Conservation (phyloP, 139 green algal species). For the Chlamydomonas applanata region DNA sequence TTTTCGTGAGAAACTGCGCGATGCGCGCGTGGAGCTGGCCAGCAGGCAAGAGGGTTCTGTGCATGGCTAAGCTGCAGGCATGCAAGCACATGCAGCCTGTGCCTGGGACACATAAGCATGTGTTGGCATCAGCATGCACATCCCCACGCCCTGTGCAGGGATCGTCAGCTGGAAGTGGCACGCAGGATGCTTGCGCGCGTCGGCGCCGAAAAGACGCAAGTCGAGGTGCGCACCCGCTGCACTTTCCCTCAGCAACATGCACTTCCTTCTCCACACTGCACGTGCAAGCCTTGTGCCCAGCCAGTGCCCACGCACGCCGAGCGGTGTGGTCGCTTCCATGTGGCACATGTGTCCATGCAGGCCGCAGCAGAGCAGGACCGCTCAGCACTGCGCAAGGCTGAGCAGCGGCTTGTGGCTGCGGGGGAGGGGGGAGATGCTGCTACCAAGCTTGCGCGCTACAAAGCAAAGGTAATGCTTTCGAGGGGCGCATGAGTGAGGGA, state of each 20-base stretch:
- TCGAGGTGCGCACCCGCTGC: background rate
- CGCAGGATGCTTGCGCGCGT: background rate
- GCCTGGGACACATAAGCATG: background rate
- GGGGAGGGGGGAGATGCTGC: background rate
- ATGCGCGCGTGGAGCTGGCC: background rate
- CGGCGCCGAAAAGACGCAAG: background rate
- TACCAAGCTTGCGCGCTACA: slow-evolving; percentile 1
- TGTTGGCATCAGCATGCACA: background rate
- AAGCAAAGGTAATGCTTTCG: slow-evolving; percentile 1
- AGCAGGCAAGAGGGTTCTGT: too few relatives aligned
- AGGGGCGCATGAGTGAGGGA: background rate
- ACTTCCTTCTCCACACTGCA: too few relatives aligned
- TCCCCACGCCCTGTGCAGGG: background rate
- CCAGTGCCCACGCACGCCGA: too few relatives aligned
- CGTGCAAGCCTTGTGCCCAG: too few relatives aligned
- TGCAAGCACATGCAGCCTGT: background rate
- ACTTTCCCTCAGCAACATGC: too few relatives aligned
- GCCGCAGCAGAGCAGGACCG: background rate
- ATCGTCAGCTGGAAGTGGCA: slow-evolving; percentile 2
- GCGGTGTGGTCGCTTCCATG: too few relatives aligned
- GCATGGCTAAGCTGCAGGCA: too few relatives aligned
- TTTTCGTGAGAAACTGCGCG: slow-evolving; percentile 2
- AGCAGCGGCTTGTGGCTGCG: background rate
- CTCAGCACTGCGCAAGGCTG: background rate
- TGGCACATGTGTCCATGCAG: background rate